A percentile compares a stretch with the other conserved stretches of the same genome.
These are phyloP conservation scores for Pseudovirgaria hyperparasitica DNA, from an alignment of 2,329 filamentous ascomycete species.

Conservation along the genomic window DNA sequence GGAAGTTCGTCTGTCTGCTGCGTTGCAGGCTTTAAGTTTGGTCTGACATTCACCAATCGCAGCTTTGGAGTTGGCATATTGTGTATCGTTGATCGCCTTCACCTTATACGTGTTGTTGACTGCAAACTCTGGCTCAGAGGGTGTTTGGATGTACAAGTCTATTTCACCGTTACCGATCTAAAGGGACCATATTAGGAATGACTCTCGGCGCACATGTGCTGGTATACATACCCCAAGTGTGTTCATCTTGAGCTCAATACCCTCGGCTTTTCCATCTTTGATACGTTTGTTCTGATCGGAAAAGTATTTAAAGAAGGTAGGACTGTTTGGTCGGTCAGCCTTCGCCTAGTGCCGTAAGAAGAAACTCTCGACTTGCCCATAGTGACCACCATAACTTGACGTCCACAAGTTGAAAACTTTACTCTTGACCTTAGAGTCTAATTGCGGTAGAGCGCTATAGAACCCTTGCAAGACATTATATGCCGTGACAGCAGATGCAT, in stretches of 20 bases:
- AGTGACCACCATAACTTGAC: constrained; percentile 19
- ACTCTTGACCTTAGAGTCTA: constrained; percentile 39
- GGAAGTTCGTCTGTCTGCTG: constrained; percentile 12
- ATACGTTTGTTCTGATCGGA: constrained; percentile 43
- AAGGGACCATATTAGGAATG: too few species aligned
- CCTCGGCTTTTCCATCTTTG: constrained; percentile 31
- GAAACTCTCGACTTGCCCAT: constrained; percentile 2
- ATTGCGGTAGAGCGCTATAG: constrained; percentile 19
- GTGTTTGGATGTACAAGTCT: constrained; percentile 31
- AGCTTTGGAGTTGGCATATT: constrained; percentile 31
- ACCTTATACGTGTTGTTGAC: constrained; percentile 44
- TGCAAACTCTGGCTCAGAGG: constrained; percentile 36
- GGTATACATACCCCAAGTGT: constrained; percentile 41
- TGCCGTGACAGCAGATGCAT: constrained; percentile 19
- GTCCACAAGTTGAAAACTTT: constrained; percentile 39
- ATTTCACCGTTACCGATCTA: too few species aligned
- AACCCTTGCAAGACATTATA: constrained; percentile 25
- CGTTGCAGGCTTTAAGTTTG: constrained; percentile 33
- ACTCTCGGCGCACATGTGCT: too few species aligned
- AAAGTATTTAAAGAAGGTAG: constrained; percentile 44
- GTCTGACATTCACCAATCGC: constrained; percentile 39
- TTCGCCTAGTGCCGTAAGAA: not conserved
- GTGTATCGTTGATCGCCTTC: constrained; percentile 32
- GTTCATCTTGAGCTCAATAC: constrained; percentile 39
- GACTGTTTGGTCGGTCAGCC: constrained; percentile 21